Base-by-base conservation (phyloP, 495 filamentous ascomycete genomes). In the Hypomontagnella monticulosa region DNA sequence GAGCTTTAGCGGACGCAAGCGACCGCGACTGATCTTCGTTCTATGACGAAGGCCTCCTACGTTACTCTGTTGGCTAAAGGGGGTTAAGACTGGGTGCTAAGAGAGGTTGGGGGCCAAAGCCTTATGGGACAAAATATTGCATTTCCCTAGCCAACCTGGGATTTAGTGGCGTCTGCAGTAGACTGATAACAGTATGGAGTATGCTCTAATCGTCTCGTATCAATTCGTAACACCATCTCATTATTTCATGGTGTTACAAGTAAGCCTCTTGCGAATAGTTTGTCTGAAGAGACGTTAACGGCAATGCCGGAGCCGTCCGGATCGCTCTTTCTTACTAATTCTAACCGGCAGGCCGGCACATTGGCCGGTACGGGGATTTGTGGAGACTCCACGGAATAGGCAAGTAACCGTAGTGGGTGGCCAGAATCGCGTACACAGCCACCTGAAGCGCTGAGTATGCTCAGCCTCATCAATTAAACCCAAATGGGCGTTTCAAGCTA, bases 401-500 rank as follows among this genome's bases (percentile, higher is more conserved):
- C 16, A 20, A 20, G 3, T 16, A 46, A 20, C 16, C 19, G 4
- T 20, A 30, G 47, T 14, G 4, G 14, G 11, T 18, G 18, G 34
- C 18, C 47, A 16, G 16, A 7, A 34, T 3, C 8, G 32, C 34
- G n/a, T 18, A 60, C 63, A 50, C 54, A 66, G 63, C 63, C 62
- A 62, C 59, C 16, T 41, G 23, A 43, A 52, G 27, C 34, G 33
- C n/a, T n/a, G n/a, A n/a, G n/a, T n/a, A n/a, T n/a, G 36, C 64
- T 62, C 48, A 67, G 64, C 64, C 64, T 58, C 58, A 49, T 44
- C 58, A 55, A 62, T 50, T 57, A 42, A 54, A 27, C 27, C 20
- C 18, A 54, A 63, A 15, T 54, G 42, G 41, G 14, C 15, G 58
- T 61, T 62, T 63, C 48, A 41, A 63, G 27, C 42, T 52, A 8